Evolutionary conservation across 331 rosid genomes (phyloP), one percentile per base, ranked within the genome.

Genomic region (Cucumis variabilis): DNA sequence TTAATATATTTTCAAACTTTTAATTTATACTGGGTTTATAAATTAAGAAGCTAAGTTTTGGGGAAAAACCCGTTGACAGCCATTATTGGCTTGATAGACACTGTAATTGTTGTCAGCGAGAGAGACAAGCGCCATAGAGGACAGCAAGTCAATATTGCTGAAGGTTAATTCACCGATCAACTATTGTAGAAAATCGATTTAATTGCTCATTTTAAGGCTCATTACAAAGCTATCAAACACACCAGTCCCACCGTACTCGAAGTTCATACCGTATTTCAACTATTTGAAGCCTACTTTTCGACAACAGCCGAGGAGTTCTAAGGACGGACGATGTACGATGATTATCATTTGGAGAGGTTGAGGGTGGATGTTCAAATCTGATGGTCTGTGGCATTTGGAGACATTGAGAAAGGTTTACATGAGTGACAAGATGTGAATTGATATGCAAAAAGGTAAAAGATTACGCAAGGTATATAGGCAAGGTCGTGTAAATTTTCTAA

Each of bases 91-190:
- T 1, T n/a, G 4, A 89, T 90, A 95, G 72, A 71, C 41, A 13
- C 78, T 16, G 86, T 96, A 96, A 89, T 95, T 98, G 83, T 96
- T 96, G 6, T 98, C 99, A 37, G 98, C 89, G 37, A 92, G 90
- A 53, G 99, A 94, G 88, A 96, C 79, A 2, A 96, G 92, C 23
- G 99, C 95, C 0, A 95, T 91, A 0, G 98, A 94, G 62, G 90
- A 88, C 20, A 20, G 23, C 53, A 96, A 89, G 27, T 93, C 95
- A 0, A 30, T 23, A 48, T 88, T 6, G 6, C 85, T 80, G 92
- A 83, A 94, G 2, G 88, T 60, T 3, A 85, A 88, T 66, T 89
- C 25, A 41, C 74, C 63, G 90, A 94, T 79, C 70, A 91, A 83
- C 1, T 62, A 76, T 15, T 88, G 72, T 23, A 96, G 92, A 44